Evolutionary conservation across 2,329 filamentous ascomycete genomes (phyloP), one percentile per base, ranked within the genome.

Genomic region (Hypoxylon sp.): DNA sequence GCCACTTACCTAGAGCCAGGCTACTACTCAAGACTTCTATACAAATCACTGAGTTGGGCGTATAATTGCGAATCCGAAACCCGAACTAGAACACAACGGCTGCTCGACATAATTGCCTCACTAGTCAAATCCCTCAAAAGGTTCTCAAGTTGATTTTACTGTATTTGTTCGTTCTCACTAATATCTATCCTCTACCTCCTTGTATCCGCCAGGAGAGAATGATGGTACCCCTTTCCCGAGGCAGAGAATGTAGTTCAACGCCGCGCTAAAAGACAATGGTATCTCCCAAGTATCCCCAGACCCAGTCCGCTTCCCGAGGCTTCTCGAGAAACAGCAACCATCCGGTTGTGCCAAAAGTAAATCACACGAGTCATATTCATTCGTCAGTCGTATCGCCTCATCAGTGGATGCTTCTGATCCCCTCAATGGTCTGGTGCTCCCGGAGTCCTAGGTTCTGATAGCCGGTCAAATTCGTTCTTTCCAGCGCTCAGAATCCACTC

Each of bases 401-500:
- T 56, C 54, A 40, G 48, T 68, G 49, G 72, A 72, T 22, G 67
- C 72, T 69, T 73, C 37, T 58, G 31, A 49, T 53, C 10, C 65
- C 50, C 10, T 64, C 31, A 3, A 17, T 14, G 7, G 37, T 30
- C 40, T 71, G 64, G 69, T 64, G 67, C 55, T 75, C 75, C 64
- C 67, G 73, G 56, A 73, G 75, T 76, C 79, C 82, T 62, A 81
- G 80, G 69, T 71, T 81, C 60, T 82, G 79, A 69, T 86, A 86
- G 14, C 81, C 82, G n/a, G 80, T 75, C 72, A 87, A 78, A 74
- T 84, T 88, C 27, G 82, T 82, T 63, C 83, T 81, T 56, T 82
- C 86, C 85, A 0, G 85, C 84, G 64, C 83, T 85, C 62, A 90
- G 77, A 37, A 90, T 84, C 84, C 87, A 90, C 6, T 89, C 87